These are phyloP conservation scores for Candida pseudoviswanathii DNA, from an alignment of 1,139 yeast genomes.

Conservation along the genomic window DNA sequence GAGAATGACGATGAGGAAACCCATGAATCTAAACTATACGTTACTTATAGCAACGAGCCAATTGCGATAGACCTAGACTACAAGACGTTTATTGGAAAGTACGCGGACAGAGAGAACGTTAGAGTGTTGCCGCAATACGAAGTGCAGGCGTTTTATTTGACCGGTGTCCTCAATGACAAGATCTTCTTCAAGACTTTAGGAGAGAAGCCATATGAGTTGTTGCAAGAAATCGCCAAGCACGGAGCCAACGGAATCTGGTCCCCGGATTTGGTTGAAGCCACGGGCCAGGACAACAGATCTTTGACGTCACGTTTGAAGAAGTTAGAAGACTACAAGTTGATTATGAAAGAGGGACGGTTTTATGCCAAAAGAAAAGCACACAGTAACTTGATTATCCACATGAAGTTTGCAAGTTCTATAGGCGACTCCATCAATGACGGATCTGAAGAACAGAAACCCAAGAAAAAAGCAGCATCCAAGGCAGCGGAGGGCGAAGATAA, in stretches of 20 bases:
- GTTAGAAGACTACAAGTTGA: slow-evolving; percentile 50
- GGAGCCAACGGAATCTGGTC: slow-evolving; percentile 61
- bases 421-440: background rate
- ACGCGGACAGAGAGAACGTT: slow-evolving; percentile 17
- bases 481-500: background rate
- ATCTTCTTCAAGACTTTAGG: slow-evolving; percentile 37
- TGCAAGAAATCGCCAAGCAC: slow-evolving; percentile 54
- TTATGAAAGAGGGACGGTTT: slow-evolving; percentile 43
- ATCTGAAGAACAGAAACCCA: slow-evolving; percentile 26
- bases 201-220: slow-evolving; percentile 43
- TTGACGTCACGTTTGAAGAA: slow-evolving; percentile 62
- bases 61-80: slow-evolving; percentile 25
- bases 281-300: slow-evolving; percentile 75
- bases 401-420: slow-evolving; percentile 32
- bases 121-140: slow-evolving; percentile 38
- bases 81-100: slow-evolving; percentile 20
- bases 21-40: slow-evolving; percentile 20
- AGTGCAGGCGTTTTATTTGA: slow-evolving; percentile 44
- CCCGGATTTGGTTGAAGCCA: slow-evolving; percentile 52
- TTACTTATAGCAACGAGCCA: slow-evolving; percentile 19
- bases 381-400: slow-evolving; percentile 51
- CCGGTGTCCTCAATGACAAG: slow-evolving; percentile 39
- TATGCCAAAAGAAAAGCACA: slow-evolving; percentile 49
- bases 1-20: slow-evolving; percentile 20
- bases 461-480: slow-evolving; percentile 30